These are phyloP conservation scores for Penicillium sp. DNA, from an alignment of 2,329 filamentous ascomycete species.

Conservation along the genomic window DNA sequence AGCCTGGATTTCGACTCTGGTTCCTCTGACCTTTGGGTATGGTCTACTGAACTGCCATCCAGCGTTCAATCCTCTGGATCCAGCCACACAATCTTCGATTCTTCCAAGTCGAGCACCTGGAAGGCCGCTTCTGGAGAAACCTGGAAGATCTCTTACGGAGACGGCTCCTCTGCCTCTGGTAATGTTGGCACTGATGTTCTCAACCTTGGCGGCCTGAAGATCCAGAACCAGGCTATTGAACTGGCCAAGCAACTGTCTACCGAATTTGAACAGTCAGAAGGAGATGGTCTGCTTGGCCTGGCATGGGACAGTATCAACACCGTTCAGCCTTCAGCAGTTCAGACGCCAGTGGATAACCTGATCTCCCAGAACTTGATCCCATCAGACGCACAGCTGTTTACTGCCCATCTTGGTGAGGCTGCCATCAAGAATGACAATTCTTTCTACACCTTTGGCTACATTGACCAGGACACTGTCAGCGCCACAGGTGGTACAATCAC, in stretches of 20 bases:
- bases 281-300: constrained; percentile 65
- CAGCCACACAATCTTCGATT: constrained; percentile 56
- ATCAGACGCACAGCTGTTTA: constrained; percentile 56
- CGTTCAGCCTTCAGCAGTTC: constrained; percentile 51
- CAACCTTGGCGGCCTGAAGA: constrained; percentile 56
- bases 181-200: constrained; percentile 62
- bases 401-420: constrained; percentile 57
- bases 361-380: constrained; percentile 56
- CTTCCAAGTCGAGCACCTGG: constrained; percentile 59
- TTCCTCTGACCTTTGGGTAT: constrained; percentile 66
- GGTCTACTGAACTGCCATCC: constrained; percentile 50
- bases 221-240: constrained; percentile 63
- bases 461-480: constrained; percentile 60
- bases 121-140: constrained; percentile 45
- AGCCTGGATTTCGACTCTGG: constrained; percentile 68
- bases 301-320: constrained; percentile 64
- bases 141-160: constrained; percentile 67
- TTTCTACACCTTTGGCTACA: constrained; percentile 72
- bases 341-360: constrained; percentile 67
- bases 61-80: constrained; percentile 29
- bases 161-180: constrained; percentile 63
- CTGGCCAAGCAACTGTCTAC: constrained; percentile 57
- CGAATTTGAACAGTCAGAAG: constrained; percentile 53
- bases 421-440: constrained; percentile 43
- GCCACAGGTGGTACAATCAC: constrained; percentile 52